phyloP scores from a whole-genome alignment of 805 yeast species.

The Pichia kluyveri region DNA sequence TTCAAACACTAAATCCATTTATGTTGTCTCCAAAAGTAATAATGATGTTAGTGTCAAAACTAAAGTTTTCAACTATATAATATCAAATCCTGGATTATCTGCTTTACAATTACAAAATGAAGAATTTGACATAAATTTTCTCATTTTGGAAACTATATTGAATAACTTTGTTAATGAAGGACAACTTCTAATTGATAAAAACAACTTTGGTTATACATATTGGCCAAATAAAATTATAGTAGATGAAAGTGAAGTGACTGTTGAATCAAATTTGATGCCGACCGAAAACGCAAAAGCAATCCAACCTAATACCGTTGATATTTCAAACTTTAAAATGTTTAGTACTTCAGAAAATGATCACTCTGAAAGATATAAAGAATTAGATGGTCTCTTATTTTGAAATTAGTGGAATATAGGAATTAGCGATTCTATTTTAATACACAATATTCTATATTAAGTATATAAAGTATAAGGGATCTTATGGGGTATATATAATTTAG shows the following conservation, averaged over 20 bases:
- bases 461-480: too few species aligned
- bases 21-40: constrained; percentile 20
- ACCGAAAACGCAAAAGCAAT: too few species aligned
- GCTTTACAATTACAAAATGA: constrained; percentile 24
- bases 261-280: too few species aligned
- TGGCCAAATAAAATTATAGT: constrained; percentile 21
- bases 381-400: too few species aligned
- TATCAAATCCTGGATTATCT: constrained; percentile 19
- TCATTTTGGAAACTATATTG: constrained; percentile 23
- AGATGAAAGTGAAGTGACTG: not conserved
- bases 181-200: constrained; percentile 20
- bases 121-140: constrained; percentile 20
- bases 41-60: constrained; percentile 17
- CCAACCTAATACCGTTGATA: too few species aligned
- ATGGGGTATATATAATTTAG: too few species aligned
- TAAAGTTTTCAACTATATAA: constrained; percentile 14
- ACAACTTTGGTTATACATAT: constrained; percentile 22
- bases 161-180: constrained; percentile 18
- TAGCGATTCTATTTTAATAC: too few species aligned
- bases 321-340: too few species aligned
- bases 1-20: constrained; percentile 5
- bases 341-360: too few species aligned
- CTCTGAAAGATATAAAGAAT: too few species aligned
- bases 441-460: too few species aligned
- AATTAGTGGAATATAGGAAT: too few species aligned